phyloP scores from a whole-genome alignment of 352 stramenopile species.

The Phytophthora syringae region DNA sequence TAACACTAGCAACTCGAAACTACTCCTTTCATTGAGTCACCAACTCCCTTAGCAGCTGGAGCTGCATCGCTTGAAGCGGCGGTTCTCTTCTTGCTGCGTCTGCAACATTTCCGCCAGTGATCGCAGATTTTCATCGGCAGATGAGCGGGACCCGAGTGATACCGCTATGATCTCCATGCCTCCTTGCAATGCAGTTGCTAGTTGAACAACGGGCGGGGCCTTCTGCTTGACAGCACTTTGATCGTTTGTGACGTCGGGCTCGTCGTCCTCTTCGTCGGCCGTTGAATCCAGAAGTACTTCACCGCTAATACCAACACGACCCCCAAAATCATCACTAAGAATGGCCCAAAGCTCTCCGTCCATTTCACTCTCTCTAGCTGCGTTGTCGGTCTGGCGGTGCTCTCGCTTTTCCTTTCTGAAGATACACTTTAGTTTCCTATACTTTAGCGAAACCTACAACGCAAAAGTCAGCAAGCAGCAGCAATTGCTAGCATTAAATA shows the following conservation, averaged over 20 bases:
- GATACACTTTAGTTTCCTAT: slow-evolving; percentile 14
- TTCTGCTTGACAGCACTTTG: background rate
- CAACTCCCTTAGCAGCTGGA: background rate
- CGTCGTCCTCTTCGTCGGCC: background rate
- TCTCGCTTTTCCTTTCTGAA: slow-evolving; percentile 7
- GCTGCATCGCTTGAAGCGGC: background rate
- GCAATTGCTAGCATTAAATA: background rate
- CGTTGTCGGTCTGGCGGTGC: background rate
- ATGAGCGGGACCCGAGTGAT: background rate
- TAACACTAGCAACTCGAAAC: background rate
- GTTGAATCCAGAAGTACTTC: slow-evolving; percentile 5
- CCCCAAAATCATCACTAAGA: slow-evolving; percentile 5
- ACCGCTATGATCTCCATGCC: slow-evolving; percentile 3
- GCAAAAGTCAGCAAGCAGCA: background rate
- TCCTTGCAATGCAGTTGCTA: slow-evolving; percentile 3
- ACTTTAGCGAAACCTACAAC: slow-evolving; percentile 10
- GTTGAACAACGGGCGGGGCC: background rate
- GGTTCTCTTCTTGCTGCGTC: background rate
- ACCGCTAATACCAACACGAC: background rate
- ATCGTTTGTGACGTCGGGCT: background rate
- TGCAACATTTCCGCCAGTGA: background rate
- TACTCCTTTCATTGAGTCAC: background rate
- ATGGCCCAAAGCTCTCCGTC: slow-evolving; percentile 4
- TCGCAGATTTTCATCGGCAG: background rate
- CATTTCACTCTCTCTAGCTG: slow-evolving; percentile 1